Evolutionary conservation across 192 early-diverging fungal genomes (phyloP), one percentile per base, ranked within the genome.

Genomic region (Geranomyces michiganensis): DNA sequence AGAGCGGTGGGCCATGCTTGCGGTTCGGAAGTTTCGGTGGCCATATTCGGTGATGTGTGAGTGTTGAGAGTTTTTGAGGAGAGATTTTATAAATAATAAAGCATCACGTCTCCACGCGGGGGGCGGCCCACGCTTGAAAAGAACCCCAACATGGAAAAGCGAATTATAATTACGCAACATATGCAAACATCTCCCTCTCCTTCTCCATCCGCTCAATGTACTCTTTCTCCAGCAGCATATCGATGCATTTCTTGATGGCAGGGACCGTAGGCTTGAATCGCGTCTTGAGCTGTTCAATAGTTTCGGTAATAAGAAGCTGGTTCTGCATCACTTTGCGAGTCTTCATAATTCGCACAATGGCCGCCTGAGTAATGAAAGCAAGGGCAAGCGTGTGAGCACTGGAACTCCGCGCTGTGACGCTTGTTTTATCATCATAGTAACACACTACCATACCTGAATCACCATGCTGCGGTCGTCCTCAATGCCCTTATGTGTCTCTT

Each of bases 281-380:
- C 43, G 92, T 83, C 58, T 90, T 80, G 56, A 97, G 88, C 68
- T 96, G 94, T 13, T 85, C 78, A 58, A 98, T 93, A 5, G 94
- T 92, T 66, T 98, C 96, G 41, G 91, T 84, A 47, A 99, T 89
- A 17, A 99, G 86, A 41, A 86, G 81, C 9, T 89, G 82, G 75
- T 97, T 93, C 67, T 91, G 89, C 82, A 98, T 80, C 46, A 84
- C 85, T 80, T 98, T 96, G 36, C 96, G 91, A 1, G 96, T 93
- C 85, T 99, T 99, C 97, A 99, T 99, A 71, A 99, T 95, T 21
- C 97, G 93, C 45, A 99, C 97, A 84, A 99, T 96, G 0, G 97
- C 96, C 7, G 96, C 96, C 89, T 89, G 76, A 15, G 44, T 5
- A 77, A n/a, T 30, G 58, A 26, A 29, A 55, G 51, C 21, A 55